Conservation (phyloP, 2,329 filamentous ascomycete genomes). For the Penicillium sp. region DNA sequence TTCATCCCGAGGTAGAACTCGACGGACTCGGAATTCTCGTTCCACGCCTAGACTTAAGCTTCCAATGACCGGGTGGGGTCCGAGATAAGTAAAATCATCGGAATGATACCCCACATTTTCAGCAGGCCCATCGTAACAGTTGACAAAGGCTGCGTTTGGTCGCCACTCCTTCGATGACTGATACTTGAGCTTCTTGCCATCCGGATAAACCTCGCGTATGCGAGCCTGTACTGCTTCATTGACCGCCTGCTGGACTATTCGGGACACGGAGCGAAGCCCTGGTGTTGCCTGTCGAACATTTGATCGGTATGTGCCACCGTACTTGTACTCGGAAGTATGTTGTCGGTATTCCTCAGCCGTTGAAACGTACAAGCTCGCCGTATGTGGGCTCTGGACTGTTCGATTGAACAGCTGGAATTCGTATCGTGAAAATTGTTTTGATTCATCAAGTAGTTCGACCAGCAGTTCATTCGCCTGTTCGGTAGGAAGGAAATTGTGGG, state of each 20-base stretch:
- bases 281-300: conserved; percentile 80
- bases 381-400: conserved; percentile 84
- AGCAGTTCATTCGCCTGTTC: conserved; percentile 76
- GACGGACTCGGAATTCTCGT: conserved; percentile 88
- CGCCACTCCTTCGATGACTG: conserved; percentile 77
- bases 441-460: conserved; percentile 75
- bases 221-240: conserved; percentile 77
- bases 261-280: conserved; percentile 72
- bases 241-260: conserved; percentile 74
- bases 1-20: conserved; percentile 67
- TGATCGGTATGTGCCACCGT: conserved; percentile 77
- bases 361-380: conserved; percentile 81
- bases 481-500: conserved; percentile 84
- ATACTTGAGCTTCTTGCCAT: conserved; percentile 74
- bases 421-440: conserved; percentile 70
- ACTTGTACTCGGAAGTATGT: conserved; percentile 81
- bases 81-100: conserved; percentile 91
- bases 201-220: conserved; percentile 71
- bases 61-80: conserved; percentile 85
- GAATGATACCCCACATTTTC: conserved; percentile 91
- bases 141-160: conserved; percentile 91
- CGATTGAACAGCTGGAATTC: conserved; percentile 89
- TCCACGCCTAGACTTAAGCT: conserved; percentile 89
- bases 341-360: conserved; percentile 69
- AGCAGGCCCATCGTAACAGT: conserved; percentile 83